These are phyloP conservation scores for Aureobasidium melanogenum DNA, from an alignment of 2,329 filamentous ascomycete species.

Conservation along the genomic window DNA sequence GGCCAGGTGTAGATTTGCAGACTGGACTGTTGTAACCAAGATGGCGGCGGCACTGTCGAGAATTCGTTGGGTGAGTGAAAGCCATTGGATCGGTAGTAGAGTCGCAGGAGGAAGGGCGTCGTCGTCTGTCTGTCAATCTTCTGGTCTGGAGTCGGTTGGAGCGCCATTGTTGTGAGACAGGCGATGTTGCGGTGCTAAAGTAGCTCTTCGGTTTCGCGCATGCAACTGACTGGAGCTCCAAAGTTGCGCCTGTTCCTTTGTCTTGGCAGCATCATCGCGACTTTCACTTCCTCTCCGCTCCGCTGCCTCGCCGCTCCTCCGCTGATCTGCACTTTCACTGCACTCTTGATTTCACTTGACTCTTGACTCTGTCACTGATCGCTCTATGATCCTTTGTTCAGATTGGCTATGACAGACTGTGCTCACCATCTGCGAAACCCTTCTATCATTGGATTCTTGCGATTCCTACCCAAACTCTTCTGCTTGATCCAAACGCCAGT, in stretches of 20 bases:
- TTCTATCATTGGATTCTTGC: too few relatives aligned
- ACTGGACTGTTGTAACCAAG: constrained; percentile 39
- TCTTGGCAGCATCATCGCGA: constrained; percentile 3
- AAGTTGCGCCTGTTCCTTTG: neutral
- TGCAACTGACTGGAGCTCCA: neutral
- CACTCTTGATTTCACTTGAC: too few relatives aligned
- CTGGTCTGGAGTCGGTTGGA: constrained; percentile 25
- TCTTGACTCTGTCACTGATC: too few relatives aligned
- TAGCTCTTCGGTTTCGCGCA: neutral
- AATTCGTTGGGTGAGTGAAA: constrained; percentile 75
- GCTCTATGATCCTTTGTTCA: too few relatives aligned
- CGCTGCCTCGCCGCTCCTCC: neutral
- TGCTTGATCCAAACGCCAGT: too few relatives aligned
- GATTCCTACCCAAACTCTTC: too few relatives aligned
- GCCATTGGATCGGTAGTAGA: constrained; percentile 68
- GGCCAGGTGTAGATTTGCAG: constrained; percentile 82
- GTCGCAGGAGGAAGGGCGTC: constrained; percentile 73
- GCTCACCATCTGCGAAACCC: too few relatives aligned
- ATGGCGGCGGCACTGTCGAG: constrained; percentile 37
- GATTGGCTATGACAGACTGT: too few relatives aligned
- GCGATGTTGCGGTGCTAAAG: neutral
- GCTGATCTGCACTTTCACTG: neutral
- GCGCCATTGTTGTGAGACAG: constrained; percentile 20
- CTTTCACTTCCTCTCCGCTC: neutral
- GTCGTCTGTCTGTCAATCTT: constrained; percentile 60